A percentile compares a stretch with the other conserved stretches of the same genome.
Conservation (phyloP, 2,329 filamentous ascomycete species). For the Byssochlamys sp. region DNA sequence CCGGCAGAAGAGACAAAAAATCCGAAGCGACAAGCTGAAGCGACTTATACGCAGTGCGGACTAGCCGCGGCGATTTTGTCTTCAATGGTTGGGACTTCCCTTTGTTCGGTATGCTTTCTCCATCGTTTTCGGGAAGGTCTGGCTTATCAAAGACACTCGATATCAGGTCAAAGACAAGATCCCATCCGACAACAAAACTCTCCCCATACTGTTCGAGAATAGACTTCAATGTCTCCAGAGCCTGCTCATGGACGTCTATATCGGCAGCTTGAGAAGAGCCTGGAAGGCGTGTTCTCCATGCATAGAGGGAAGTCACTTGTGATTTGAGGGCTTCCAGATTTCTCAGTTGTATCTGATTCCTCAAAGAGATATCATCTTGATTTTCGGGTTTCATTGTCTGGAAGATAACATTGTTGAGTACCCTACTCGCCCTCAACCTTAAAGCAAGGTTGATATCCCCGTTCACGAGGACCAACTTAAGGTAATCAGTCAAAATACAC, state of each 20-base stretch:
- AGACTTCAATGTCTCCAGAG: constrained; percentile 69
- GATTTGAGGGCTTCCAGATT: constrained; percentile 58
- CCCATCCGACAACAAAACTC: constrained; percentile 72
- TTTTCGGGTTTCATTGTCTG: constrained; percentile 34
- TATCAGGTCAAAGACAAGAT: constrained; percentile 74
- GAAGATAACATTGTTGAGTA: constrained; percentile 41
- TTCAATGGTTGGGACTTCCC: constrained; percentile 9
- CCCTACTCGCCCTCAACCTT: constrained; percentile 50
- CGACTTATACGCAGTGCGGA: constrained; percentile 78
- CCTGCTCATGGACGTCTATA: constrained; percentile 68
- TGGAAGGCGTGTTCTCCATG: constrained; percentile 43
- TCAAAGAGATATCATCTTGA: constrained; percentile 34
- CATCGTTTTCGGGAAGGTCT: constrained; percentile 24
- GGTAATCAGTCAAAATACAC: constrained; percentile 52
- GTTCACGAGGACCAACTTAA: constrained; percentile 40
- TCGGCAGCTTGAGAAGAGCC: constrained; percentile 56
- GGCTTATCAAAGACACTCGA: constrained; percentile 61
- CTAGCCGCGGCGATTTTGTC: constrained; percentile 57
- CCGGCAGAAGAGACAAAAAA: constrained; percentile 66
- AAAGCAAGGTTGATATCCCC: constrained; percentile 28
- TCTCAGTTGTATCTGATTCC: constrained; percentile 59
- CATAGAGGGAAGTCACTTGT: constrained; percentile 52
- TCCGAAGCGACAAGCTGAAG: constrained; percentile 90
- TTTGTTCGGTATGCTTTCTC: constrained; percentile 10
- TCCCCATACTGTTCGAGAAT: constrained; percentile 85